Conservation (phyloP, 345 rosid genomes). For the Ceriops zippeliana region DNA sequence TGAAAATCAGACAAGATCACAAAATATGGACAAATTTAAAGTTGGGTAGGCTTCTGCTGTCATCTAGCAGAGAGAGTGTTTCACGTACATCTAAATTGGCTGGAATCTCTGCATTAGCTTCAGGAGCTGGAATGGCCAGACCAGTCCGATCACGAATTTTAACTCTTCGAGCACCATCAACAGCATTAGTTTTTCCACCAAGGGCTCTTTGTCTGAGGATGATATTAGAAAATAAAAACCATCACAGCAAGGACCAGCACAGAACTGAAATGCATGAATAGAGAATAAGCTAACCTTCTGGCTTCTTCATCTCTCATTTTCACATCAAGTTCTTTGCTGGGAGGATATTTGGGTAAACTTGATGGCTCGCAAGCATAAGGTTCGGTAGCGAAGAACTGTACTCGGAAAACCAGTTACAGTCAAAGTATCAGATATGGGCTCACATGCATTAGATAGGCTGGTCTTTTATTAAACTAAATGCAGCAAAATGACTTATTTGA, state of each 20-base stretch:
- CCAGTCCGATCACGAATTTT: conserved; percentile 19
- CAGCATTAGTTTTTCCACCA: conserved; percentile 45
- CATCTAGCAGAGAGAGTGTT: not conserved
- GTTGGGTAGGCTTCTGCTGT: not conserved
- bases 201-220: conserved; percentile 54
- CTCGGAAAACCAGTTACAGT: conserved; percentile 19
- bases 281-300: conserved; percentile 51
- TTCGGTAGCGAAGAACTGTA: conserved; percentile 76
- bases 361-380: conserved; percentile 82
- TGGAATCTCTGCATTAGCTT: conserved; percentile 74
- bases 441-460: no score
- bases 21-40: not conserved
- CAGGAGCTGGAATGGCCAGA: conserved; percentile 64
- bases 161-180: conserved; percentile 53
- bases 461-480: no score
- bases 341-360: conserved; percentile 86
- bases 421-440: conserved; percentile 8
- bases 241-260: conserved; percentile 8
- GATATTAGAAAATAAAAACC: conserved; percentile 12
- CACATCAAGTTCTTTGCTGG: conserved; percentile 88
- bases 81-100: conserved; percentile 21
- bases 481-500: no score
- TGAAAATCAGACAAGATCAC: no score
- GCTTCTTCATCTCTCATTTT: conserved; percentile 78
- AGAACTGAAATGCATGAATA: conserved; percentile 10